Percentiles rank a stretch among this genome's conserved stretches.
These are phyloP conservation scores for Metarhizium anisopliae DNA, from an alignment of 2,329 filamentous ascomycete species.

Conservation along the genomic window DNA sequence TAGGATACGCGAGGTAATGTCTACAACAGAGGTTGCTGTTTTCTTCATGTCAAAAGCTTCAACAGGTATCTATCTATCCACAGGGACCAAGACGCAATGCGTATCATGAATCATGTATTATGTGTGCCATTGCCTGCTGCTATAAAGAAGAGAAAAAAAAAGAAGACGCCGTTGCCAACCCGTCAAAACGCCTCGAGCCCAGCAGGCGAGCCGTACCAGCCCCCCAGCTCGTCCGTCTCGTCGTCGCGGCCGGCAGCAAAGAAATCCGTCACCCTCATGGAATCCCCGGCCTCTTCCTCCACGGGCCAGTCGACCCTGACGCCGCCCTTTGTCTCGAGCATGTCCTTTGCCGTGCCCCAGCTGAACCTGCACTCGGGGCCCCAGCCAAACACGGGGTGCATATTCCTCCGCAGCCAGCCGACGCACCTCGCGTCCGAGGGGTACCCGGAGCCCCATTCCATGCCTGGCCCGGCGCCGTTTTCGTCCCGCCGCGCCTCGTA, in stretches of 20 bases:
- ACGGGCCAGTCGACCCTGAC: slow-evolving; percentile 78
- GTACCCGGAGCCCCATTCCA: slow-evolving; percentile 84
- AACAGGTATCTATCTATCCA: not conserved
- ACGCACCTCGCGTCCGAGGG: slow-evolving; percentile 78
- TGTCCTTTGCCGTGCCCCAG: slow-evolving; percentile 90
- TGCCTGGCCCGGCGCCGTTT: slow-evolving; percentile 21
- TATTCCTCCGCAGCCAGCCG: slow-evolving; percentile 72
- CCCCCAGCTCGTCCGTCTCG: slow-evolving; percentile 53
- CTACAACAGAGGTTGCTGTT: not conserved
- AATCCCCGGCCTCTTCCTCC: slow-evolving; percentile 62
- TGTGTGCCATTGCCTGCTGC: too few species aligned
- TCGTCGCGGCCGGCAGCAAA: slow-evolving; percentile 42
- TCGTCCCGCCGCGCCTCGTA: slow-evolving; percentile 41
- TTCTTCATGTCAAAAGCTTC: not conserved
- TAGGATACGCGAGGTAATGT: slow-evolving; percentile 11
- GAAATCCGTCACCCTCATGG: slow-evolving; percentile 67
- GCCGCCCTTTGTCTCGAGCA: slow-evolving; percentile 68
- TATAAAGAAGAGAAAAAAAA: too few species aligned
- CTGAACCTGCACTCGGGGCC: slow-evolving; percentile 87
- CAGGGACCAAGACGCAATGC: not conserved
- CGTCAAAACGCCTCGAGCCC: slow-evolving; percentile 61
- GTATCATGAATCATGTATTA: too few species aligned
- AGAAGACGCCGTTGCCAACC: too few species aligned
- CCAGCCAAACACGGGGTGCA: slow-evolving; percentile 95
- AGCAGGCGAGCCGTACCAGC: slow-evolving; percentile 74